Evolutionary conservation across 192 early-diverging fungal species (phyloP).

Genomic region (Umbelopsis vinacea): DNA sequence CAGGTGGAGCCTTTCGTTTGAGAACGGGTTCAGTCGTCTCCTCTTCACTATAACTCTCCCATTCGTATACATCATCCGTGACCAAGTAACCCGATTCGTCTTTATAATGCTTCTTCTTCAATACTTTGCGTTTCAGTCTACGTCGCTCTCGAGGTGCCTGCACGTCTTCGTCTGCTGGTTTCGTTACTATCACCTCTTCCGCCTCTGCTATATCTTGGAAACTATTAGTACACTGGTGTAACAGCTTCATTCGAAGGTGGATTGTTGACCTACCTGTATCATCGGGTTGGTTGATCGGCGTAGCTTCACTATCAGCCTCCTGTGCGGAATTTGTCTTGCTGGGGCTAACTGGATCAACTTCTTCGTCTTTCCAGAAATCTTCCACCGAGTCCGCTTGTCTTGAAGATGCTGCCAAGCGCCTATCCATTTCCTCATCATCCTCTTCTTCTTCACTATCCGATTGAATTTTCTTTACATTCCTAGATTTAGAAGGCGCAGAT

Average conservation of each 20-base stretch:
- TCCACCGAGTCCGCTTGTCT: conserved; percentile 1
- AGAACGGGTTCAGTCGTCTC: conserved; percentile 1
- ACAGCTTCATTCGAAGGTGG: not conserved
- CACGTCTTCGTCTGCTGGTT: not conserved
- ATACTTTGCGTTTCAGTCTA: conserved; percentile 20
- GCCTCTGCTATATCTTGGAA: not conserved
- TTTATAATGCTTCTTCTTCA: conserved; percentile 25
- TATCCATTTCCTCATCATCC: conserved; percentile 18
- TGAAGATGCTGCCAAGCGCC: conserved; percentile 1
- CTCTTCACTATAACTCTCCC: conserved; percentile 23
- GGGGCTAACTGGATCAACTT: not conserved
- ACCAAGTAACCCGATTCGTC: conserved; percentile 26
- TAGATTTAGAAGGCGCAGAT: not conserved
- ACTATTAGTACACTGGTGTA: not conserved
- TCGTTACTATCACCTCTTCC: not conserved
- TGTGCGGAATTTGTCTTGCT: not conserved
- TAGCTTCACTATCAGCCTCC: not conserved
- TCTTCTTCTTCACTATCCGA: conserved; percentile 15
- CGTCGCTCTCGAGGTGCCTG: not conserved
- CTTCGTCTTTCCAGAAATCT: conserved; percentile 13
- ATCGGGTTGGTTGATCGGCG: not conserved
- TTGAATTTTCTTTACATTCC: not conserved
- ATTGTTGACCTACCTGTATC: not conserved
- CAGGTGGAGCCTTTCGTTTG: conserved; percentile 12
- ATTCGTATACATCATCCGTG: conserved; percentile 25